phyloP scores from a whole-genome alignment of 495 filamentous ascomycete genomes.

The Aspergillus egyptiacus region DNA sequence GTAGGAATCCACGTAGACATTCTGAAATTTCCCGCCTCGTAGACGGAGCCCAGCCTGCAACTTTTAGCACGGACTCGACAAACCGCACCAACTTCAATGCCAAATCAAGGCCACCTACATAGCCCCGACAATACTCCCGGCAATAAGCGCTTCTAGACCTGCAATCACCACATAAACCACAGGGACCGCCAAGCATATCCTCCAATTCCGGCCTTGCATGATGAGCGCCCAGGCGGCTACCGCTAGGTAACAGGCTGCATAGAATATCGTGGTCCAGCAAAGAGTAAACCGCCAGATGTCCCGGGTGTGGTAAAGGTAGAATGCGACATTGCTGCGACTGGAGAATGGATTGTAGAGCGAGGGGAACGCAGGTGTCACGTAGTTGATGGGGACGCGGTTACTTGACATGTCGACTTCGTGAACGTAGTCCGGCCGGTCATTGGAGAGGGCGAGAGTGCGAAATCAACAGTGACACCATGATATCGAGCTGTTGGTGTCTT shows the following conservation, averaged over 20 bases:
- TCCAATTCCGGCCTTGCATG: constrained; percentile 66
- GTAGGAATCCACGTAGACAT: constrained; percentile 99
- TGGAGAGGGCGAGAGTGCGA: not conserved
- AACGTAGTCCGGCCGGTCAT: constrained; percentile 5
- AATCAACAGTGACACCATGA: constrained; percentile 8
- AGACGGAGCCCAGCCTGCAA: constrained; percentile 75
- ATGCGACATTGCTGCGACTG: constrained; percentile 40
- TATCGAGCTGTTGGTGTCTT: not conserved
- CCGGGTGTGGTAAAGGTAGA: constrained; percentile 67
- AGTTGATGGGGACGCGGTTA: constrained; percentile 56
- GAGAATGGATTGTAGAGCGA: constrained; percentile 78
- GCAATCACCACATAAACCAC: constrained; percentile 68
- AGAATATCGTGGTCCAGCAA: constrained; percentile 68
- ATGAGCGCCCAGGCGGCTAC: constrained; percentile 67
- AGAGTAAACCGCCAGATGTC: constrained; percentile 93
- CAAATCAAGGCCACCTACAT: constrained; percentile 56
- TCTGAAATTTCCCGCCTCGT: constrained; percentile 77
- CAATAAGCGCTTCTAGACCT: constrained; percentile 73
- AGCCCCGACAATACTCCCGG: constrained; percentile 82
- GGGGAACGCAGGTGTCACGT: constrained; percentile 72
- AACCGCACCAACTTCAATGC: not conserved
- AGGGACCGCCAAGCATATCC: constrained; percentile 70
- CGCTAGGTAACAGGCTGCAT: constrained; percentile 35
- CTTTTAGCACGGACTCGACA: constrained; percentile 3
- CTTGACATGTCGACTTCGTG: constrained; percentile 24